These are phyloP conservation scores for Phoenix dactylifera DNA, from an alignment of 176 grass and related monocot genomes.

Conservation along the genomic window DNA sequence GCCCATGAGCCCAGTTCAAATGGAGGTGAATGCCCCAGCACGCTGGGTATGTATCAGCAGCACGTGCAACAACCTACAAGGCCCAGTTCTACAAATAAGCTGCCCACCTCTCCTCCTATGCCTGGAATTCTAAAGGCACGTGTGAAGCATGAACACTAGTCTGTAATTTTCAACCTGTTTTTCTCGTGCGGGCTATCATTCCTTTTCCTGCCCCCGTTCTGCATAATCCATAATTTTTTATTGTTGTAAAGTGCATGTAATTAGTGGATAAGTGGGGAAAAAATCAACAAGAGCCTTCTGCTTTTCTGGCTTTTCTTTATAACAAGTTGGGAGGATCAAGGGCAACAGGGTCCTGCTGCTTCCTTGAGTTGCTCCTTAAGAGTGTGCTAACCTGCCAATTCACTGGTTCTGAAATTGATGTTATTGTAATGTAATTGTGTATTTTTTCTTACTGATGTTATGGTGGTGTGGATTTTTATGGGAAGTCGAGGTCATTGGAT, in stretches of 20 bases:
- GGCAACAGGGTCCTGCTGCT: conserved; percentile 6
- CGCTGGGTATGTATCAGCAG: conserved; percentile 39
- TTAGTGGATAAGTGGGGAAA: conserved; percentile 30
- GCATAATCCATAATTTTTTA: background rate
- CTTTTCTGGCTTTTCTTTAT: conserved; percentile 16
- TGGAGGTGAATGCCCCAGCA: conserved; percentile 53
- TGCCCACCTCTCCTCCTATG: conserved; percentile 60
- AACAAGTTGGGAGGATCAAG: conserved; percentile 22
- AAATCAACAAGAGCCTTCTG: conserved; percentile 24
- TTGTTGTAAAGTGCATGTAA: conserved; percentile 52
- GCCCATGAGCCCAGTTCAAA: conserved; percentile 28
- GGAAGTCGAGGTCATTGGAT: no score
- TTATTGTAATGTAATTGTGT: conserved; percentile 18
- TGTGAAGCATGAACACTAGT: conserved; percentile 78
- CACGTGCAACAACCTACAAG: conserved; percentile 36
- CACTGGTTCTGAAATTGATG: conserved; percentile 10
- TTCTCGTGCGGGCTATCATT: conserved; percentile 14
- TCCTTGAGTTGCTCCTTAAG: conserved; percentile 12
- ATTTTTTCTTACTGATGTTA: background rate
- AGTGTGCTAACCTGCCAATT: background rate
- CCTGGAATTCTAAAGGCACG: conserved; percentile 90
- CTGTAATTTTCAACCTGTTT: background rate
- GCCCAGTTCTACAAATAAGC: conserved; percentile 33
- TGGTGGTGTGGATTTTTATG: no score
- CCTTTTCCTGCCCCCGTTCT: conserved; percentile 5